Evolutionary conservation across 2,329 filamentous ascomycete genomes (phyloP).

Genomic region (Fusarium secorum): DNA sequence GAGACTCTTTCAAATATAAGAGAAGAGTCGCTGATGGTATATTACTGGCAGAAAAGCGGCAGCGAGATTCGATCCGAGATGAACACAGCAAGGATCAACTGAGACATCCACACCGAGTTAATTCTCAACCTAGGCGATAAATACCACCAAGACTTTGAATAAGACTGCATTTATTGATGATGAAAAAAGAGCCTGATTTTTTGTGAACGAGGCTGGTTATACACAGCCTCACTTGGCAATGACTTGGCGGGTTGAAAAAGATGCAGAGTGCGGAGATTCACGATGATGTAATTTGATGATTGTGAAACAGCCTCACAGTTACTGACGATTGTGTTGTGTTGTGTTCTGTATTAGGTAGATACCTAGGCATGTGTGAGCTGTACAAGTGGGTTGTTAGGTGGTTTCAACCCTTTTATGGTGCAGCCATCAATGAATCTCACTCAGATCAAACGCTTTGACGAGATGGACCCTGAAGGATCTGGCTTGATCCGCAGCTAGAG

Average conservation of each 20-base stretch:
- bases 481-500: constrained; percentile 5
- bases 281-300: neutral
- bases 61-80: constrained; percentile 29
- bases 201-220: neutral
- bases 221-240: neutral
- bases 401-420: neutral
- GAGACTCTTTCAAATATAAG: neutral
- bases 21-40: neutral
- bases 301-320: neutral
- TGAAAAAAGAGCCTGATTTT: neutral
- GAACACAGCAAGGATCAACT: constrained; percentile 26
- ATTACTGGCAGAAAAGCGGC: neutral
- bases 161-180: neutral
- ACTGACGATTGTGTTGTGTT: neutral
- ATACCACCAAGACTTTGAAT: neutral
- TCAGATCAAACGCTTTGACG: neutral
- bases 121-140: neutral
- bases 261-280: neutral
- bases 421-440: neutral
- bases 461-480: neutral
- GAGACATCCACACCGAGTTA: neutral
- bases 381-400: neutral
- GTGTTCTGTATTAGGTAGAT: neutral
- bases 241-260: neutral
- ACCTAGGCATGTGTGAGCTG: neutral